Evolutionary conservation across 1,284 basidiomycete species (phyloP), one percentile per base, ranked within the genome.

Genomic region (Volvariella surrecta): DNA sequence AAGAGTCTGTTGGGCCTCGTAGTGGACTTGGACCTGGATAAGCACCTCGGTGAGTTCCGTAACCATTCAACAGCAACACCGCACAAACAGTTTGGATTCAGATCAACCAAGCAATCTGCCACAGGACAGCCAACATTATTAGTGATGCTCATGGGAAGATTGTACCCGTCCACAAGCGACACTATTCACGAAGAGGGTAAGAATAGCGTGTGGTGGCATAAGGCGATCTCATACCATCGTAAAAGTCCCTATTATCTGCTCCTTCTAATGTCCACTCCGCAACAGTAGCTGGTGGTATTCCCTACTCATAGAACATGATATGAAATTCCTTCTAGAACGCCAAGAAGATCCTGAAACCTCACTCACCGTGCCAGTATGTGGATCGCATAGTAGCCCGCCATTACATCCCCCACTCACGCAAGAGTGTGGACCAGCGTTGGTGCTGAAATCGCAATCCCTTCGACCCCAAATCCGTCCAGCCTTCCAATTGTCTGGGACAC

Each of bases 221-320:
- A 28, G 40, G 10, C 38, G 34, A 19, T 31, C 15, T 49, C 55
- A 44, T 48, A 70, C 70, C 64, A 51, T 76, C 74, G 48, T 74
- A 76, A 45, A 57, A 73, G 50, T 76, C 74, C 4, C 30, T 24
- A 6, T 7, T n/a, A 19, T 15, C 34, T 43, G 58, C 58, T 2
- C 62, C 66, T 38, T 50, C 58, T 3, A 82, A 59, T 10, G 73
- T 81, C 57, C 67, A 81, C 50, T 80, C 76, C 4, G 76, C 77
- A 18, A 80, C 60, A 13, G 71, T 70, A 4, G 73, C 77, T 42
- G 79, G 78, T 22, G 79, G 76, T 4, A 79, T 71, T 48, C 79
- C 75, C 71, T 67, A 31, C 34, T n/a, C n/a, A n/a, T n/a, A n/a
- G n/a, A n/a, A n/a, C n/a, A n/a, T n/a, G n/a, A n/a, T n/a, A n/a